Conservation (phyloP, 1,284 basidiomycete genomes). For the Anthracocystis panici-leucophaei region DNA sequence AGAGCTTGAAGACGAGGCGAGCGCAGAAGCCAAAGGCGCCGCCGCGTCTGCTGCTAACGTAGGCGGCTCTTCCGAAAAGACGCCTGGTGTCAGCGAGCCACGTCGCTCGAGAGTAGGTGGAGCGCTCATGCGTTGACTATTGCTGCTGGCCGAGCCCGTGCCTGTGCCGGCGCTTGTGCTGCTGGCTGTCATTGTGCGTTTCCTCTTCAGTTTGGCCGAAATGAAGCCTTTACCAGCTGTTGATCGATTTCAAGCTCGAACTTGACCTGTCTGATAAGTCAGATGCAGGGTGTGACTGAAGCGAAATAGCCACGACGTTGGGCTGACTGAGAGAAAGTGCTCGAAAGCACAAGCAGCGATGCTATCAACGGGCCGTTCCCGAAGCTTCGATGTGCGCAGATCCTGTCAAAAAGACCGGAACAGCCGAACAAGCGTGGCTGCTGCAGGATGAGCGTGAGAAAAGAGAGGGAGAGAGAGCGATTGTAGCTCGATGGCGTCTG, state of each 20-base stretch:
- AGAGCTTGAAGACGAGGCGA: neutral
- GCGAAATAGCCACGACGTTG: neutral
- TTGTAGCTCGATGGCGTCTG: slow-evolving; percentile 1
- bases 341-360: neutral
- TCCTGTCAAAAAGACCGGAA: neutral
- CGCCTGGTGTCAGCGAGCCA: slow-evolving; percentile 43
- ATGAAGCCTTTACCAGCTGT: no score
- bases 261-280: neutral
- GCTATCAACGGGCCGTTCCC: neutral
- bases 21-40: neutral
- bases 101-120: slow-evolving; percentile 27
- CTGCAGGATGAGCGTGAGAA: neutral
- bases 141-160: neutral
- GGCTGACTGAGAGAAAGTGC: slow-evolving; percentile 4
- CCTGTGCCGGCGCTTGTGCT: slow-evolving; percentile 6
- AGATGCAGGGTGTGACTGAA: neutral
- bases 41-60: slow-evolving; percentile 6
- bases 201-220: slow-evolving; percentile 6
- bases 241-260: neutral
- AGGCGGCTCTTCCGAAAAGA: slow-evolving; percentile 56
- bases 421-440: neutral
- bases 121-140: slow-evolving; percentile 10
- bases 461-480: neutral
- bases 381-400: slow-evolving; percentile 3
- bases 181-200: slow-evolving; percentile 14